Evolutionary conservation across 2,329 filamentous ascomycete genomes (phyloP), one percentile per base, ranked within the genome.

Genomic region (Penicillium sp.): DNA sequence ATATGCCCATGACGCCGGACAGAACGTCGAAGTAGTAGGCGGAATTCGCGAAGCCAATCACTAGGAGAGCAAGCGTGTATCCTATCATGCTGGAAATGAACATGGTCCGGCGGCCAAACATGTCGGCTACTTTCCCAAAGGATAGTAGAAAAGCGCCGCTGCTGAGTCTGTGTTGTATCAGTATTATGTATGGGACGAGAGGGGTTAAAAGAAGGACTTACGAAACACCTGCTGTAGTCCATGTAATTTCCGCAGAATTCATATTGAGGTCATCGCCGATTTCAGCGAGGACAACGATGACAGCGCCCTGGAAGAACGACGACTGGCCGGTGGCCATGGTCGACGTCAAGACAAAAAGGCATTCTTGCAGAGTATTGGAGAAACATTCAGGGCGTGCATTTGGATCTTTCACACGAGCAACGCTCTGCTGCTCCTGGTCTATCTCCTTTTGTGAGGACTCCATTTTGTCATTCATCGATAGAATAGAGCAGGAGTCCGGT

Each of bases 311-410:
- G 26, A 86, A 73, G 62, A 89, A 84, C 4, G 81, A 80, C 9
- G 78, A 79, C 64, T 85, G 84, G 3, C 82, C 84, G 46, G 87
- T 85, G 1, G 85, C 84, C 74, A 88, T 83, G 1, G 86, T 89
- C 9, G 84, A 83, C 40, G 84, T 85, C 18, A 85, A 67, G 16
- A 89, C 82, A 64, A 89, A 89, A 2, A 85, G 71, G 38, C 83
- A 76, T 73, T 89, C 86, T 63, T 87, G 82, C 1, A 82, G 55
- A 0, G 83, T 86, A 43, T 77, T 85, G 43, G 71, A 79, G 76
- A 89, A 89, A 70, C 82, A 86, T 63, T 53, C 52, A 2, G 59
- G 59, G 14, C 59, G 59, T 28, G 47, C 42, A 33, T 58, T 50
- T 5, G 56, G 45, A 40, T 54, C 20, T 9, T 38, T 50, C 46